Base-by-base conservation (phyloP, 129 eudicot genomes). In the Lactuca sativa region DNA sequence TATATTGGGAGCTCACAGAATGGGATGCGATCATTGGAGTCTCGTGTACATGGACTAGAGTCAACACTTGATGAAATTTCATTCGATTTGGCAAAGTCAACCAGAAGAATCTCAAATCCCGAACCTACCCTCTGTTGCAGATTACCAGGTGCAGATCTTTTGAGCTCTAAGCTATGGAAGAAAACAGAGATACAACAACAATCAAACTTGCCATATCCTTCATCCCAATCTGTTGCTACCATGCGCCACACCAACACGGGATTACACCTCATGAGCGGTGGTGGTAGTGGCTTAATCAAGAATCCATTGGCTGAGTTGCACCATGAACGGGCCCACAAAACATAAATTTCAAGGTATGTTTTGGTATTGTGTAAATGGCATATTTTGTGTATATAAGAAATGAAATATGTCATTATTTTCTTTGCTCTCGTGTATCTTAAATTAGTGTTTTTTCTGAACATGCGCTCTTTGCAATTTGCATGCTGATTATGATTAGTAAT, bases 11-110 rank as follows among this genome's bases (percentile, higher is more conserved):
- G 83, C 72, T 92, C 97, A 38, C 86, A 86, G 61, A 83, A 63
- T 15, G 90, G 91, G 33, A 86, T 92, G 88, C 87, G 66, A 12
- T 81, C 87, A 53, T 81, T 88, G 48, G 96, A 92, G 79, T 64
- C 95, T 59, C 96, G 96, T 59, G 97, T 91, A 14, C 92, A 71
- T 44, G 90, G 90, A 41, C 75, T 91, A 68, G 97, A 91, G 81
- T 77, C 80, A 72, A 84, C 95, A 32, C 71, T 92, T 49, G 91
- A 84, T 59, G 96, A 78, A 62, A 88, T 92, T 33, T 92, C 97
- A 31, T 87, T 74, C 53, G 97, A 92, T 32, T 76, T 92, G 66
- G 88, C 93, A 9, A 76, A 80, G 61, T 75, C 95, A 80, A 80
- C 88, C 33, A 82, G 86, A 79, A 75, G 83, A 70, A 63, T 86